Evolutionary conservation across 345 rosid genomes (phyloP).

Genomic region (Salix udensis): DNA sequence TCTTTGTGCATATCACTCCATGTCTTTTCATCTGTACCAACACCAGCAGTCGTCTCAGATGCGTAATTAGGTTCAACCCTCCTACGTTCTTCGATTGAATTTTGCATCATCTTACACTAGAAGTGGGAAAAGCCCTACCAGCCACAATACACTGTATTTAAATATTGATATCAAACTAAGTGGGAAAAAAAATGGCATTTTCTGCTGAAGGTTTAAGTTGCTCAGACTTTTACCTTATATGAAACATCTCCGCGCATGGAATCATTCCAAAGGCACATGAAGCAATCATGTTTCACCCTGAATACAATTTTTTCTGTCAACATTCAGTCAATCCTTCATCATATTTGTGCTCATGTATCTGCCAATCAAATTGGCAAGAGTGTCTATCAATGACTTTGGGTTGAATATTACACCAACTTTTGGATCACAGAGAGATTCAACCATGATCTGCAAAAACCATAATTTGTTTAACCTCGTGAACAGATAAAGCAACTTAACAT

Average conservation of each 20-base stretch:
- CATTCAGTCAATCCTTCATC: neutral
- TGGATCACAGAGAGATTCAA: slow-evolving; percentile 50
- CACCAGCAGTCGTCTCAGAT: neutral
- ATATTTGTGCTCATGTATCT: slow-evolving; percentile 16
- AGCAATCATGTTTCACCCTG: neutral
- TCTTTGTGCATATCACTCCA: no score
- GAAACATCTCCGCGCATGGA: neutral
- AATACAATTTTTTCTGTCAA: neutral
- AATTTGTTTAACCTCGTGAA: neutral
- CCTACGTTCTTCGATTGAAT: neutral
- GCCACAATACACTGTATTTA: neutral
- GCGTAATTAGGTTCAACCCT: neutral
- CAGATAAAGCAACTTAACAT: neutral
- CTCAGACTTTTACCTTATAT: neutral
- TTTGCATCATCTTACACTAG: neutral
- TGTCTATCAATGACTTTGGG: slow-evolving; percentile 56
- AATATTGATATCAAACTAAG: no score
- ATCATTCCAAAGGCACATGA: neutral
- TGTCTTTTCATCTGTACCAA: no score
- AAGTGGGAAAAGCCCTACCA: neutral
- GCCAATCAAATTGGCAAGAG: slow-evolving; percentile 49
- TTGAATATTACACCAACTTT: slow-evolving; percentile 63
- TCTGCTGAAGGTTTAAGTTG: neutral
- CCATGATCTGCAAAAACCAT: slow-evolving; percentile 47
- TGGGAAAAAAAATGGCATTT: neutral